A percentile compares a stretch with the other conserved stretches of the same genome.
Evolutionary conservation across 177 flowering plant species (phyloP).

Genomic region (Tripterygium wilfordii): DNA sequence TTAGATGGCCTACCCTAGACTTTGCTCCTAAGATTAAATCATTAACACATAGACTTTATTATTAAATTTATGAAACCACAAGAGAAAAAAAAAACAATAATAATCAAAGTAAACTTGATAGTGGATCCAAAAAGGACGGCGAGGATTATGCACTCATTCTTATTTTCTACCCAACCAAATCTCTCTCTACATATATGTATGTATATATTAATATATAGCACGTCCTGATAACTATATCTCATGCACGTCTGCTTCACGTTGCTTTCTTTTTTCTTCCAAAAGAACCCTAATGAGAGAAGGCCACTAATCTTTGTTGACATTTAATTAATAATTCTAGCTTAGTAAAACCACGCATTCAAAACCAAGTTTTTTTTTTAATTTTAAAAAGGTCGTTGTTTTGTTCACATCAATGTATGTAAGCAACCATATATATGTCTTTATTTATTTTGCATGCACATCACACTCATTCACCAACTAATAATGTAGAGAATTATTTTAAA

Average conservation of each 20-base stretch:
- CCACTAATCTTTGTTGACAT: slow-evolving; percentile 18
- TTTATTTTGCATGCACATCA: slow-evolving; percentile 26
- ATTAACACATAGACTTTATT: slow-evolving; percentile 30
- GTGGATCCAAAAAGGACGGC: slow-evolving; percentile 50
- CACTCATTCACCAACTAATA: not conserved
- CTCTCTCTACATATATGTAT: not conserved
- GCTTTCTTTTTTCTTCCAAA: slow-evolving; percentile 13
- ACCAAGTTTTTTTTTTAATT: not conserved
- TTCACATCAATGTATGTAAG: not conserved
- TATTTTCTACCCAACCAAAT: too few species aligned
- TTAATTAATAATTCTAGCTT: too few species aligned
- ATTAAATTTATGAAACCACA: slow-evolving; percentile 1
- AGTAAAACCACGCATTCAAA: too few species aligned
- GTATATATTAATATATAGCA: not conserved
- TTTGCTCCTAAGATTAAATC: slow-evolving; percentile 59
- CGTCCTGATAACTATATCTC: slow-evolving; percentile 8
- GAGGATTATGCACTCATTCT: too few species aligned
- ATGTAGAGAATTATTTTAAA: not conserved
- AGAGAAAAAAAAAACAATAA: not conserved
- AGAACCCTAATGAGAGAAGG: slow-evolving; percentile 9
- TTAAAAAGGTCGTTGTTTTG: not conserved
- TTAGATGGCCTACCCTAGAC: slow-evolving; percentile 42
- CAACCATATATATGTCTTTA: not conserved
- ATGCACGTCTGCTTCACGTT: slow-evolving; percentile 81
- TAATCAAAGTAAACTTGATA: slow-evolving; percentile 1